Evolutionary conservation across 768 basidiomycete species (phyloP).

Genomic region (Lentinus brumalis): DNA sequence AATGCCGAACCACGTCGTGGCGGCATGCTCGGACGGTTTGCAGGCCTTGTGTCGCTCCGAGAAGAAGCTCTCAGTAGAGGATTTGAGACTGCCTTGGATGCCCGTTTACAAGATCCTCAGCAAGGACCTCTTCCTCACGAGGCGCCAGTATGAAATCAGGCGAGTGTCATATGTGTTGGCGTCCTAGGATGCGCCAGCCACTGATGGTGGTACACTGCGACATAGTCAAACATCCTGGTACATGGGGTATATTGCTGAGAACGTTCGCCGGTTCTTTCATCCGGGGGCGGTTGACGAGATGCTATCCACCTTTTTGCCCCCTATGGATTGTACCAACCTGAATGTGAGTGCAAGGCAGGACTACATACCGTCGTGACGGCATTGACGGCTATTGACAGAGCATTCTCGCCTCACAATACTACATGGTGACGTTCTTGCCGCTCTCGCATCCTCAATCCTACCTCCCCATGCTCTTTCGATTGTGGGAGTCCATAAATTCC

Average conservation of each 20-base stretch:
- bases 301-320: constrained; percentile 83
- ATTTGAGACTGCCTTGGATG: constrained; percentile 82
- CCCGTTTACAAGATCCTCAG: constrained; percentile 72
- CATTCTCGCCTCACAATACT: constrained; percentile 81
- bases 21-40: constrained; percentile 65
- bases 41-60: constrained; percentile 62
- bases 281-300: constrained; percentile 85
- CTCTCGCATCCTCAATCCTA: constrained; percentile 84
- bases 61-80: constrained; percentile 74
- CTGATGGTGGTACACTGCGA: background rate
- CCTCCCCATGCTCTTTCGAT: constrained; percentile 77
- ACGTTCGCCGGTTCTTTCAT: constrained; percentile 82
- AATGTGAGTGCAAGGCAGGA: constrained; percentile 51
- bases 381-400: constrained; percentile 42
- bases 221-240: constrained; percentile 73
- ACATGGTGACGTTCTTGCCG: constrained; percentile 84
- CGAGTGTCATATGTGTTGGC: constrained; percentile 33
- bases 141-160: constrained; percentile 81
- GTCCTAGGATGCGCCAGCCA: background rate
- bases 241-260: constrained; percentile 71
- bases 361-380: background rate
- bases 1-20: constrained; percentile 69
- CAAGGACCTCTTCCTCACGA: constrained; percentile 74
- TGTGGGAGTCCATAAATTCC: constrained; percentile 90
- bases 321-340: constrained; percentile 71